A percentile compares a stretch with the other conserved stretches of the same genome.
These are phyloP conservation scores for Gracilaria caudata DNA, from an alignment of 23 red algal genomes.

Conservation along the genomic window DNA sequence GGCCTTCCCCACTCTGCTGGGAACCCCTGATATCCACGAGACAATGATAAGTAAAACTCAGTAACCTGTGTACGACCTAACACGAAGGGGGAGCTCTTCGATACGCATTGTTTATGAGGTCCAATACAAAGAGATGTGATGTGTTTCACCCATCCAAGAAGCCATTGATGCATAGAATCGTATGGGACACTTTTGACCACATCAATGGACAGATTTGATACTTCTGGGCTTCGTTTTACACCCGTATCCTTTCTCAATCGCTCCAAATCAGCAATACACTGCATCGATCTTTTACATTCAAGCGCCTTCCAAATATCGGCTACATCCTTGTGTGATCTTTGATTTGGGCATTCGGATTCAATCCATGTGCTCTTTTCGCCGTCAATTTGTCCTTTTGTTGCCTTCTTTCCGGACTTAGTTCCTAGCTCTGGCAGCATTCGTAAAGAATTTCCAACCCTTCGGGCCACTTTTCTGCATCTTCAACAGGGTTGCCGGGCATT, in stretches of 20 bases:
- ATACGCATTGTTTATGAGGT: neutral
- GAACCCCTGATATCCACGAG: neutral
- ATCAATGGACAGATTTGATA: neutral
- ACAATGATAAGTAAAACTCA: neutral
- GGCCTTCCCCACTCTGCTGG: constrained; percentile 4
- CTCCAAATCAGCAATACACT: neutral
- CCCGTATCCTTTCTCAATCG: neutral
- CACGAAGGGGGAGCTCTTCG: neutral
- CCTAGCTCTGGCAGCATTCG: neutral
- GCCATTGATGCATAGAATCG: neutral
- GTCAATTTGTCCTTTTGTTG: neutral
- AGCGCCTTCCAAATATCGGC: neutral
- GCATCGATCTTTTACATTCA: neutral
- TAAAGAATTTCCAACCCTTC: neutral
- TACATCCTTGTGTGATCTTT: neutral
- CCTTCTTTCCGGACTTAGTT: neutral
- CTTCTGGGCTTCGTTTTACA: neutral
- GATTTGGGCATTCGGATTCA: neutral
- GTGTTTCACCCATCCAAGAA: constrained; percentile 14
- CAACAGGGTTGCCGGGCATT: neutral
- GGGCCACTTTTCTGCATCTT: neutral
- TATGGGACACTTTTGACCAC: neutral
- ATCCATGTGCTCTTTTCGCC: neutral
- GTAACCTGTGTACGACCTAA: neutral
- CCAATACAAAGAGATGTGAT: neutral